A percentile compares a stretch with the other conserved stretches of the same genome.
These are phyloP conservation scores for Tylopilus balloui DNA, from an alignment of 768 basidiomycete genomes.

Conservation along the genomic window DNA sequence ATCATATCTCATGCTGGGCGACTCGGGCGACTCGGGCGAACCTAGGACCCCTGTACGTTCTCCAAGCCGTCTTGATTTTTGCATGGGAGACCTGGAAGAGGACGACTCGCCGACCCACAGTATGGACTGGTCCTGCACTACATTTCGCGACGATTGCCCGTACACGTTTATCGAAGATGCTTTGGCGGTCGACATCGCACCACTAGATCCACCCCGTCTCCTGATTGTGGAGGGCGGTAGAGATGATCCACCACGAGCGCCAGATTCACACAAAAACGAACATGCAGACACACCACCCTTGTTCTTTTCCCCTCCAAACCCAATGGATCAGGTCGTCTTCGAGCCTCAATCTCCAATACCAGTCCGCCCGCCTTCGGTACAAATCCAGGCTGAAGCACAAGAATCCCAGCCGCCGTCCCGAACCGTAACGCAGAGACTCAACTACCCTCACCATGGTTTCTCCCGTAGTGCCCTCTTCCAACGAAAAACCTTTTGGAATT, in stretches of 20 bases:
- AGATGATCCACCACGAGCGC: slow-evolving; percentile 4
- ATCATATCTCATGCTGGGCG: slow-evolving; percentile 7
- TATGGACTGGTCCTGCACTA: slow-evolving; percentile 12
- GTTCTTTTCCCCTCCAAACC: slow-evolving; percentile 11
- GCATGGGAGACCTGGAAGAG: slow-evolving; percentile 5
- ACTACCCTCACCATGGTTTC: slow-evolving; percentile 55
- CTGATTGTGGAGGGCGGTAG: background rate
- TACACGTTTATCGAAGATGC: slow-evolving; percentile 7
- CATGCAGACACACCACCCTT: slow-evolving; percentile 5
- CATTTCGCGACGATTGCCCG: background rate
- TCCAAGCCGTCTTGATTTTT: slow-evolving; percentile 46
- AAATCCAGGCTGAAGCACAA: background rate
- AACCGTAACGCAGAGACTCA: slow-evolving; percentile 34
- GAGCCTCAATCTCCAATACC: slow-evolving; percentile 21
- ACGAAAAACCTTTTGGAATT: slow-evolving; percentile 59
- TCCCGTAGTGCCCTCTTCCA: slow-evolving; percentile 58
- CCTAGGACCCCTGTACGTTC: slow-evolving; percentile 38
- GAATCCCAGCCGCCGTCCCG: slow-evolving; percentile 5
- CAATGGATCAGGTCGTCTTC: slow-evolving; percentile 16
- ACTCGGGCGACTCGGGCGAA: slow-evolving; percentile 16
- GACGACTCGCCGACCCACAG: background rate
- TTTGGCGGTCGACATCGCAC: background rate
- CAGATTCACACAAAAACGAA: slow-evolving; percentile 15
- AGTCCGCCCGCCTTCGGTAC: slow-evolving; percentile 15
- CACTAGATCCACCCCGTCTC: background rate